phyloP scores from a whole-genome alignment of 805 yeast genomes.

The Yamadazyma philogaea region DNA sequence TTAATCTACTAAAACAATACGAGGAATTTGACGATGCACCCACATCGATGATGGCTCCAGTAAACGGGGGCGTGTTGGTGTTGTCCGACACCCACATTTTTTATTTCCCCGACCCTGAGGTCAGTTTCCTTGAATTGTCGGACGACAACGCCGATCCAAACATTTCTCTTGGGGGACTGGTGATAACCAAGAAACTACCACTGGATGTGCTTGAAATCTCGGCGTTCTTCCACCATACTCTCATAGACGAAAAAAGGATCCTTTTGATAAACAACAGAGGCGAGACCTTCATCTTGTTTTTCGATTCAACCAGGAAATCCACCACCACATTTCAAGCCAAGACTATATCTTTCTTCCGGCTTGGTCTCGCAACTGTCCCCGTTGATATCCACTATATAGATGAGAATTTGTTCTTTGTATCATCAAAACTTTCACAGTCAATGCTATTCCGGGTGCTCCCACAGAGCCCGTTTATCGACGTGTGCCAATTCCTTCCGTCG shows the following conservation, averaged over 20 bases:
- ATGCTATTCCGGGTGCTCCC: conserved; percentile 26
- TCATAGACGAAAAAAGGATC: conserved; percentile 27
- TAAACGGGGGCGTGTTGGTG: conserved; percentile 27
- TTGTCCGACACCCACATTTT: conserved; percentile 24
- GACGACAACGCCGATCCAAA: conserved; percentile 10
- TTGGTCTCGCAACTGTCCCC: conserved; percentile 33
- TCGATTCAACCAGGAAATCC: conserved; percentile 11
- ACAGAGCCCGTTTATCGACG: conserved; percentile 23
- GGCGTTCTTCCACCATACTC: conserved; percentile 10
- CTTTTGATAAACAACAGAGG: conserved; percentile 30
- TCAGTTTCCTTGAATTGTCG: conserved; percentile 10
- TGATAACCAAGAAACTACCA: conserved; percentile 20
- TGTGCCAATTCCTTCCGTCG: conserved; percentile 19
- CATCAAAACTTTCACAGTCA: conserved; percentile 31
- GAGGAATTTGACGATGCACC: conserved; percentile 31
- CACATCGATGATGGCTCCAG: conserved; percentile 20
- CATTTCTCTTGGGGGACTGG: conserved; percentile 15
- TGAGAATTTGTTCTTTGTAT: conserved; percentile 26
- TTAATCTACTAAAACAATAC: conserved; percentile 21
- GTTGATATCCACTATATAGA: conserved; percentile 23
- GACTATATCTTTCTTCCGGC: conserved; percentile 19
- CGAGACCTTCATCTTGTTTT: conserved; percentile 23
- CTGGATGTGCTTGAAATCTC: conserved; percentile 5
- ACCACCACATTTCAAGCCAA: conserved; percentile 1
- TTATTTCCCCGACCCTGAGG: conserved; percentile 25